Evolutionary conservation across 2,329 filamentous ascomycete species (phyloP), one percentile per base, ranked within the genome.

Genomic region (Clonostachys solani): DNA sequence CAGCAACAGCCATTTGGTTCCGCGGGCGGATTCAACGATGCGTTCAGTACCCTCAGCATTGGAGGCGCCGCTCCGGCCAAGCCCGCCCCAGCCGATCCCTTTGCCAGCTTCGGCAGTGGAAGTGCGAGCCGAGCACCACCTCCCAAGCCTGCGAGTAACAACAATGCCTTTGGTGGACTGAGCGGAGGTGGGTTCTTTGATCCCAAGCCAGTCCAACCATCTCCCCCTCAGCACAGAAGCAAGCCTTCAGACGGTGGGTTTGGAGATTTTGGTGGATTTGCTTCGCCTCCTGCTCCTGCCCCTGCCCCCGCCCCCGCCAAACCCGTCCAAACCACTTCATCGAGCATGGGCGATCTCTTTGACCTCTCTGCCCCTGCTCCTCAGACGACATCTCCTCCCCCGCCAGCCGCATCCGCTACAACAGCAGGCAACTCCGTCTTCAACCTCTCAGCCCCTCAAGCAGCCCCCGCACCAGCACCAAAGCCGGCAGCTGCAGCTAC

Each of bases 171-270:
- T 54, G 69, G 74, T 10, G 71, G 71, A 12, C 63, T 83, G 42
- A 78, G 86, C 51, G 88, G 90, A 45, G 90, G 91, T 43, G 80
- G 86, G 61, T 94, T 96, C 67, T 96, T 96, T 61, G 85, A 95
- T 58, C 70, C 78, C 18, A 83, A 87, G 56, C 79, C 86, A n/a
- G 69, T 82, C 2, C 83, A 81, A 47, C 66, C 81, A 15, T 65
- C 77, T 10, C 55, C 65, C 19, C 49, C 65, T 49, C 80, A 77
- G 45, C 75, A 81, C 45, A 66, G 70, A 35, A 29, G 23, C 23
- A 72, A 75, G 54, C 69, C 73, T 9, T 78, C 75, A 53, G 78
- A 75, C 52, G 81, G 79, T 52, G 83, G 77, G 17, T 82, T 87
- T 57, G 84, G 86, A 53, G 80, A 79, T 33, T 86, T 92, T 52